A percentile compares a stretch with the other conserved stretches of the same genome.
These are phyloP conservation scores for Sphaerostilbella broomeana DNA, from an alignment of 2,329 filamentous ascomycete species.

Conservation along the genomic window DNA sequence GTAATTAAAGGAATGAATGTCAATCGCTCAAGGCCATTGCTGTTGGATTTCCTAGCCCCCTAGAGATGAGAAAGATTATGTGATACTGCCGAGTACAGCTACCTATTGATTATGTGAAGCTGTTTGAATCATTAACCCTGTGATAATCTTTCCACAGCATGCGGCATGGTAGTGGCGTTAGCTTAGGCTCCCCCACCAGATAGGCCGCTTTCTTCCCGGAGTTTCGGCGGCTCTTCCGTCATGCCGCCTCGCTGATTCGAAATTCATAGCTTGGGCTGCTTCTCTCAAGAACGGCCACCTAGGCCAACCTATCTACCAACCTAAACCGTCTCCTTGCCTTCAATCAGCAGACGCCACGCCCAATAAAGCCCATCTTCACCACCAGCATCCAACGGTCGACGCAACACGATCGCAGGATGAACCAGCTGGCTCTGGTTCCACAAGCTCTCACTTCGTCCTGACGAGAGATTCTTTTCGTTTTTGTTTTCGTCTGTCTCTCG, in stretches of 20 bases:
- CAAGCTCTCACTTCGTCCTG: constrained; percentile 2
- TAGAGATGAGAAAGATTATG: background rate
- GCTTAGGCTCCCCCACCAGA: too few species aligned
- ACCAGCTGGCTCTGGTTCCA: constrained; percentile 2
- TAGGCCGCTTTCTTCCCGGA: constrained; percentile 2
- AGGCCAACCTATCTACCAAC: too few species aligned
- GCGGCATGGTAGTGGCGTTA: too few species aligned
- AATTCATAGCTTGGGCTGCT: background rate
- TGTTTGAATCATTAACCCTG: too few species aligned
- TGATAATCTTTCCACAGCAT: too few species aligned
- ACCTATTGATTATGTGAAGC: too few species aligned
- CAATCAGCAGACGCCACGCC: constrained; percentile 2
- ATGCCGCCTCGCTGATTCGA: constrained; percentile 2
- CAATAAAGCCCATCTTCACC: too few species aligned
- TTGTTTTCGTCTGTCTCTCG: background rate
- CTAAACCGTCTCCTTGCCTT: too few species aligned
- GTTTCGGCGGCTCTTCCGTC: constrained; percentile 12
- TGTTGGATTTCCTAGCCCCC: background rate
- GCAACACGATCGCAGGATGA: constrained; percentile 10
- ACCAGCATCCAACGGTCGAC: too few species aligned
- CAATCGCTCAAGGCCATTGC: background rate
- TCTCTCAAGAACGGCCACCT: too few species aligned
- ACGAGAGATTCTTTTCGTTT: background rate
- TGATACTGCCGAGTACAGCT: background rate
- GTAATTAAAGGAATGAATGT: background rate